Base-by-base conservation (phyloP, 2,329 filamentous ascomycete species). In the Acrocalymma vagum region DNA sequence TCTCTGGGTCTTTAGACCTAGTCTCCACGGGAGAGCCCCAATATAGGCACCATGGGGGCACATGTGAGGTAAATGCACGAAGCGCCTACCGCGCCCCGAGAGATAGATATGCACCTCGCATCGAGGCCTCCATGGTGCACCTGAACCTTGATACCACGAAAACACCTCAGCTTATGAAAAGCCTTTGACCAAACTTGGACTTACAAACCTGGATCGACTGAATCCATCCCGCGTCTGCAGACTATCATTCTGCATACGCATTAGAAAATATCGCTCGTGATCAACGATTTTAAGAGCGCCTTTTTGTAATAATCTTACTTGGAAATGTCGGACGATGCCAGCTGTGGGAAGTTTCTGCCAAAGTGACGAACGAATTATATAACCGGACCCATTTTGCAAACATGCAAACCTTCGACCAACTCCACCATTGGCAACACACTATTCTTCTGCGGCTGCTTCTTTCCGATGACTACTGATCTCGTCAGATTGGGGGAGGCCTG, bases 171-270 rank as follows among this genome's bases (percentile, higher is more conserved):
- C 38, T 45, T 33, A 37, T 21, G 5, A 22, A 34, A 14, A 38
- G 8, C 15, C 18, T 26, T 21, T 33, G 16, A 13, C 20, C 16
- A 28, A n/a, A n/a, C n/a, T n/a, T n/a, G n/a, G n/a, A n/a, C n/a
- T n/a, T n/a, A n/a, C n/a, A n/a, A n/a, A n/a, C n/a, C n/a, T n/a
- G n/a, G n/a, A n/a, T n/a, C n/a, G 16, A 21, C 28, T 45, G 8
- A 20, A 39, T 38, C 45, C 48, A 41, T 48, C 47, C 47, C 47
- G 46, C 34, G 35, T 15, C 17, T 45, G 45, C 39, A 53, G 33
- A 35, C 32, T 28, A 29, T 52, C 36, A 52, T 47, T 41, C 30
- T 51, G 46, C 53, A 51, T 48, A 26, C n/a, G n/a, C n/a, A n/a
- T n/a, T n/a, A n/a, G n/a, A n/a, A n/a, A n/a, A n/a, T n/a, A n/a